A percentile compares a stretch with the other conserved stretches of the same genome.
Conservation (phyloP, 2,329 filamentous ascomycete genomes). For the Scleromitrula shiraiana region DNA sequence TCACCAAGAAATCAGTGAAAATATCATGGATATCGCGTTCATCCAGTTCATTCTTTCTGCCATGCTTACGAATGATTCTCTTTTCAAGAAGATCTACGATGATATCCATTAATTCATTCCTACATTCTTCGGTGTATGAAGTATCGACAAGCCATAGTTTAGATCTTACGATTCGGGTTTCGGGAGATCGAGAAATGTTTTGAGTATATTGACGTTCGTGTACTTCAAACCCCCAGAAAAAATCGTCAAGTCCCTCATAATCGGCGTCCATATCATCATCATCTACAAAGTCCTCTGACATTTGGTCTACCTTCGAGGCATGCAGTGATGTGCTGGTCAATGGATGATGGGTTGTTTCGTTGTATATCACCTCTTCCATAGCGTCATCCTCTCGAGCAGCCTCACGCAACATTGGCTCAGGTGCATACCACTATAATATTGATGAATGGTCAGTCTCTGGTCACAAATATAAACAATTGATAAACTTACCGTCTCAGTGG, state of each 20-base stretch:
- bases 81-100: neutral
- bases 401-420: no score
- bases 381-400: neutral
- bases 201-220: neutral
- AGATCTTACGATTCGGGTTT: neutral
- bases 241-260: neutral
- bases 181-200: neutral
- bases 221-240: conserved; percentile 1
- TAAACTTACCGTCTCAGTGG: neutral
- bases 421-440: no score
- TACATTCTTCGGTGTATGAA: neutral
- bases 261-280: neutral
- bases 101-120: neutral
- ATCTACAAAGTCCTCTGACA: neutral
- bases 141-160: neutral
- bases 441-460: no score
- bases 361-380: no score
- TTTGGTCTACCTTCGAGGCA: neutral
- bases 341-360: neutral
- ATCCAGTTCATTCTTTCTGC: neutral
- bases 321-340: neutral
- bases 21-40: neutral
- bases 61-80: neutral
- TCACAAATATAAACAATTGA: neutral
- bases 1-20: neutral